Percentiles rank a stretch among this genome's conserved stretches.
These are phyloP conservation scores for Phylloporus sp. DNA, from an alignment of 768 basidiomycete species.

Conservation along the genomic window DNA sequence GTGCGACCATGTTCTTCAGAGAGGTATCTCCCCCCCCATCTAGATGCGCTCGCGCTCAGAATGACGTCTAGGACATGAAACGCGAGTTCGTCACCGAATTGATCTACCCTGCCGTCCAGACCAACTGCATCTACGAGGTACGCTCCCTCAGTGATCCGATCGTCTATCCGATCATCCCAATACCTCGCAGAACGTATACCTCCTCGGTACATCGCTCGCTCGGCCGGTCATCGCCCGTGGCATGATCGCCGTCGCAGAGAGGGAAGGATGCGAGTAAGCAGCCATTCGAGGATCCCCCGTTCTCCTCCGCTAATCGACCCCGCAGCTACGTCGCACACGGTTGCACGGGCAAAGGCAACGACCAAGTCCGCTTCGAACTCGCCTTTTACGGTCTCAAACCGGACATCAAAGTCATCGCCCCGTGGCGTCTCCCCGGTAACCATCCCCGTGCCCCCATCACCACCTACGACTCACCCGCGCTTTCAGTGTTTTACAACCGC, in stretches of 20 bases:
- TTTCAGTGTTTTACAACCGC: conserved; percentile 95
- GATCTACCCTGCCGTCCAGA: conserved; percentile 97
- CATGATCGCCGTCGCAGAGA: conserved; percentile 91
- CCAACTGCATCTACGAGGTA: conserved; percentile 98
- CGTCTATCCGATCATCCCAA: neutral
- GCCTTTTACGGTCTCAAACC: conserved; percentile 99
- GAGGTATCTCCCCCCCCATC: conserved; percentile 44
- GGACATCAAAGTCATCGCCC: conserved; percentile 97
- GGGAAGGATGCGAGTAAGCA: conserved; percentile 92
- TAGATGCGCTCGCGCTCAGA: neutral
- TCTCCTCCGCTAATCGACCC: neutral
- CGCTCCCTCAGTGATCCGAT: conserved; percentile 5
- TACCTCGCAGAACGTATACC: conserved; percentile 89
- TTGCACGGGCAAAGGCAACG: conserved; percentile 99
- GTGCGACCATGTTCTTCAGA: conserved; percentile 94
- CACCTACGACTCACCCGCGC: neutral
- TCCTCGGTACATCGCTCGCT: conserved; percentile 95
- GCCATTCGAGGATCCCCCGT: too few relatives aligned
- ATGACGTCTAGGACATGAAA: conserved; percentile 71
- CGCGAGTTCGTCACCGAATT: conserved; percentile 93
- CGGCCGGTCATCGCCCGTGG: conserved; percentile 98
- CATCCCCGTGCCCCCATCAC: neutral
- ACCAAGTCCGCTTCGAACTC: conserved; percentile 98
- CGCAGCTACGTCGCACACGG: conserved; percentile 91
- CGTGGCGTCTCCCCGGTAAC: conserved; percentile 91